Evolutionary conservation across 2,329 filamentous ascomycete species (phyloP), one percentile per base, ranked within the genome.

Genomic region (Fusarium sp.): DNA sequence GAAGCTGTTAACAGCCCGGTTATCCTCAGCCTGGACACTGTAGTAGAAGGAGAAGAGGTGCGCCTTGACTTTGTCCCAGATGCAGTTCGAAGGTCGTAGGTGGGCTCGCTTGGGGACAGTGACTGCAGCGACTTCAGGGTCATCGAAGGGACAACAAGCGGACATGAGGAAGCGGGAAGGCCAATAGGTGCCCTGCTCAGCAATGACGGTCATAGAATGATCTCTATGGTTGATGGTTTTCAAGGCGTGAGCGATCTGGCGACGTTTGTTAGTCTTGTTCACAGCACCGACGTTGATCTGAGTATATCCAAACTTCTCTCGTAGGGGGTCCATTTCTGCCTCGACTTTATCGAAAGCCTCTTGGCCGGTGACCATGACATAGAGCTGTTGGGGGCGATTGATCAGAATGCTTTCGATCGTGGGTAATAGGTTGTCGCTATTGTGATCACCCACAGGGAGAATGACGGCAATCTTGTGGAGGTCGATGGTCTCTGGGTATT

Each of bases 231-330:
- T 7, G 30, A 67, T 22, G 3, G 15, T 22, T 4, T 15, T 34
- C 12, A 73, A 24, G 8, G 67, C 72, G 10, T 70, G 70, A 6
- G 38, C 41, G 12, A 74, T 65, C 48, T 74, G 67, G 1, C 53
- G 60, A 13, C 72, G 69, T 10, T 65, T 73, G 46, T 65, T 73
- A 27, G 40, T 46, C 15, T 44, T 51, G 11, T 51, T 46, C 6
- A 73, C 57, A 4, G 70, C 53, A n/a, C 72, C 72, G 10, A 74
- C 32, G n/a, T 66, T 57, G 10, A 74, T 59, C 24, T 53, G 34
- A 0, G 66, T 69, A 8, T n/a, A 9, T 5, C 24, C 47, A 18
- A 38, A 73, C 12, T 32, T 22, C 9, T 8, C 6, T 13, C 53
- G 24, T 2, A 74, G 24, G 2, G 12, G 10, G 2, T 5, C 15